Evolutionary conservation across 2,329 filamentous ascomycete species (phyloP).

Genomic region (Sclerotinia subarctica): DNA sequence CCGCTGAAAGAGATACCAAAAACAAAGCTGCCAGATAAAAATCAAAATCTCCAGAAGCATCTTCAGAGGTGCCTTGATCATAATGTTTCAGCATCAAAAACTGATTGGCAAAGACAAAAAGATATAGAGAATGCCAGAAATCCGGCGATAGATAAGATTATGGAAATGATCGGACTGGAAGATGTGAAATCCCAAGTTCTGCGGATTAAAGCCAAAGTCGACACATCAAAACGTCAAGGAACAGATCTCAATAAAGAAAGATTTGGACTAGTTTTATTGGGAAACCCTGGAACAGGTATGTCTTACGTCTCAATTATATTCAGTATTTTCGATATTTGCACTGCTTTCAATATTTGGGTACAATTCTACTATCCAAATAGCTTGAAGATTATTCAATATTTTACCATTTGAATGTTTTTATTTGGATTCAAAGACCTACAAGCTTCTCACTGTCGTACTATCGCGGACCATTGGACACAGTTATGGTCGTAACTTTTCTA

Average conservation of each 20-base stretch:
- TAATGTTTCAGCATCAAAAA: conserved; percentile 38
- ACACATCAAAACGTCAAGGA: conserved; percentile 56
- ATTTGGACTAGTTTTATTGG: conserved; percentile 61
- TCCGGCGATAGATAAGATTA: conserved; percentile 57
- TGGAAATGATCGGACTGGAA: conserved; percentile 70
- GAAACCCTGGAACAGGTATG: conserved; percentile 71
- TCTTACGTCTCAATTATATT: too few species aligned
- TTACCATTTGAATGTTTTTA: too few species aligned
- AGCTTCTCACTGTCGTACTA: background rate
- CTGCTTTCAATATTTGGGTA: too few species aligned
- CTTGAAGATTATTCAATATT: too few species aligned
- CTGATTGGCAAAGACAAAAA: conserved; percentile 64
- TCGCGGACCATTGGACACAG: background rate
- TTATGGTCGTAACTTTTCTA: conserved; percentile 4
- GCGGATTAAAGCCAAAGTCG: conserved; percentile 59
- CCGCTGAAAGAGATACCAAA: too few species aligned
- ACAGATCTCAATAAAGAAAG: conserved; percentile 55
- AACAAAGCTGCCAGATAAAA: background rate
- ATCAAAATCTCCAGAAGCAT: conserved; percentile 22
- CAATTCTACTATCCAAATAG: too few species aligned
- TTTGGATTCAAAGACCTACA: too few species aligned
- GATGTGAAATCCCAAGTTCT: conserved; percentile 64
- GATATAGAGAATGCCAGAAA: conserved; percentile 49
- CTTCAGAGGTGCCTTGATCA: conserved; percentile 25
- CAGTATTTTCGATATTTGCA: background rate